Evolutionary conservation across 805 yeast genomes (phyloP), one percentile per base, ranked within the genome.

Genomic region (Zygosaccharomyces pseudorouxii): DNA sequence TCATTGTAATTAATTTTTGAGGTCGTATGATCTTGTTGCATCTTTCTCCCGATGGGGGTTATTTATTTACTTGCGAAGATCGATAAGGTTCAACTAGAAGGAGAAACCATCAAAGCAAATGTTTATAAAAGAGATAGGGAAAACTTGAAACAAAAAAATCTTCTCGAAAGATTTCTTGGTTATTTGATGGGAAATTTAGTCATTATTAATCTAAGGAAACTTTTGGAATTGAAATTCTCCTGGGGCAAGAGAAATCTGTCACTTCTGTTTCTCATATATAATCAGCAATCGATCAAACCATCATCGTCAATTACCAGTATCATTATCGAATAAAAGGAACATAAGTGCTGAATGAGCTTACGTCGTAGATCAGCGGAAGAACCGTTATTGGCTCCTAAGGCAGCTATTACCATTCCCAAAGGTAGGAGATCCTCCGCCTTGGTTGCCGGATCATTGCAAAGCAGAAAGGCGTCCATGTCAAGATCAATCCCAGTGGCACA

Each of bases 371-470:
- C 44, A 41, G 29, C 36, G 14, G 44, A 48, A n/a, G 47, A 49
- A 41, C 54, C 41, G 9, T 20, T 49, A n/a, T 45, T 46, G 5
- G 44, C 47, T 3, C 52, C 55, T 1, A 48, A 48, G 25, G 48
- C 52, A 11, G 55, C 55, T 6, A 51, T 51, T 20, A 48, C 55
- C 7, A 51, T 51, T 23, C 55, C 55, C 25, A 48, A 40, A 11
- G 46, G 55, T 12, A 48, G 48, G 27, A 42, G 52, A 25, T 37
- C 53, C 19, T 51, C 55, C 12, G 46, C 43, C 33, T 38, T 50
- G 18, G 46, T 38, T 30, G 18, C 51, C n/a, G 50, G 53, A 18
- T 51, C 54, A 1, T 38, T 51, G 22, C 46, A 49, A 6, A 46
- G 49, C 25, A 38, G 52, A 20, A 36, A 49, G 27, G 41, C 49